These are phyloP conservation scores for Biscogniauxia mediterranea DNA, from an alignment of 2,329 filamentous ascomycete genomes.

Conservation along the genomic window DNA sequence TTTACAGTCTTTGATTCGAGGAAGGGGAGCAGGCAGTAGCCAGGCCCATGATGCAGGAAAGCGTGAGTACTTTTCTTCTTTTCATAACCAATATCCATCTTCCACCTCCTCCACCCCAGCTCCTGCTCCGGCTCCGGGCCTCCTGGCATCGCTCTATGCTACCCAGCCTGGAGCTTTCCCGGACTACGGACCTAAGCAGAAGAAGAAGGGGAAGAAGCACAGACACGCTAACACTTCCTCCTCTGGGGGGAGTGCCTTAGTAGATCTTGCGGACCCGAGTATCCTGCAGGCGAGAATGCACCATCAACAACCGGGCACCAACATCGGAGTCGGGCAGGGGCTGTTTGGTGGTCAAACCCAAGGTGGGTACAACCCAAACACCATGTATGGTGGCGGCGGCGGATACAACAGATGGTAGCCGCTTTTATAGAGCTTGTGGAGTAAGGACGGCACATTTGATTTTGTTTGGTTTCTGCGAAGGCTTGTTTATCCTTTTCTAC, in stretches of 20 bases:
- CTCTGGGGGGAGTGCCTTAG: slow-evolving; percentile 97
- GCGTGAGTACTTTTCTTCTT: slow-evolving; percentile 98
- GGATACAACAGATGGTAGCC: slow-evolving; percentile 67
- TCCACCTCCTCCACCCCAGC: slow-evolving; percentile 78
- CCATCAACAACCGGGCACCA: slow-evolving; percentile 73
- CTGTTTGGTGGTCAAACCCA: slow-evolving; percentile 84
- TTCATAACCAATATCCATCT: slow-evolving; percentile 81
- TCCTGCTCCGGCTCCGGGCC: slow-evolving; percentile 88
- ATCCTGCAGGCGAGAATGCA: slow-evolving; percentile 98
- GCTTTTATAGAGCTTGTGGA: slow-evolving; percentile 19
- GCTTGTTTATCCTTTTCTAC: slow-evolving; percentile 2
- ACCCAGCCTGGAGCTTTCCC: slow-evolving; percentile 81
- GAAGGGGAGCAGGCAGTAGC: slow-evolving; percentile 63
- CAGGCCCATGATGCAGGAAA: slow-evolving; percentile 84
- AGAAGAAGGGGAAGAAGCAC: slow-evolving; percentile 99
- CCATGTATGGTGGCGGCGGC: slow-evolving; percentile 69
- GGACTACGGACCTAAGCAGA: slow-evolving; percentile 94
- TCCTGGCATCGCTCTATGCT: slow-evolving; percentile 89
- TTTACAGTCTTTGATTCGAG: slow-evolving; percentile 78
- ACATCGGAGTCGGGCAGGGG: slow-evolving; percentile 82
- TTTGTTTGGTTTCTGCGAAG: slow-evolving; percentile 30
- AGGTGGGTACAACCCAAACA: slow-evolving; percentile 91
- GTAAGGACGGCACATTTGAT: slow-evolving; percentile 23
- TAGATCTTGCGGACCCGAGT: slow-evolving; percentile 99
- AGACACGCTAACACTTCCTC: slow-evolving; percentile 99